Evolutionary conservation across 495 filamentous ascomycete species (phyloP).

Genomic region (Rhypophila decipiens): DNA sequence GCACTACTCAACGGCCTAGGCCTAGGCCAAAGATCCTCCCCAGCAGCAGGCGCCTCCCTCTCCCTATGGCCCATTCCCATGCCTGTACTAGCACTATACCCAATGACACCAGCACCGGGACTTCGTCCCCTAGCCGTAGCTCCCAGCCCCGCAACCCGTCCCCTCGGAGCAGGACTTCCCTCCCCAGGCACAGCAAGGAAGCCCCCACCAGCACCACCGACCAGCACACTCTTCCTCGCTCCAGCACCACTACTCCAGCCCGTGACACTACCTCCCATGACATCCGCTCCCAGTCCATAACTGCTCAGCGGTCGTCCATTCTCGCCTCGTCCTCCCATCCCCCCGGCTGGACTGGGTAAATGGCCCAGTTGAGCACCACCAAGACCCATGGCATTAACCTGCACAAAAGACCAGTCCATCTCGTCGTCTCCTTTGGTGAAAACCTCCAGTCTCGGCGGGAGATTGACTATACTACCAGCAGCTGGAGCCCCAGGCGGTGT

Average conservation of each 20-base stretch:
- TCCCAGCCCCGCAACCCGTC: neutral
- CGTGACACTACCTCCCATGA: constrained; percentile 21
- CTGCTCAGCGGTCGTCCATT: constrained; percentile 36
- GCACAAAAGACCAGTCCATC: constrained; percentile 73
- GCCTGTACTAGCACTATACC: neutral
- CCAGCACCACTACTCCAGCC: constrained; percentile 37
- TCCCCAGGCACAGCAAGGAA: constrained; percentile 69
- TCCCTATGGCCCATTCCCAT: neutral
- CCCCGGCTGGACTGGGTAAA: constrained; percentile 1
- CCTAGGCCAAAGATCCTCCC: neutral
- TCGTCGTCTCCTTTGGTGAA: constrained; percentile 80
- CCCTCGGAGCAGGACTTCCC: constrained; percentile 1
- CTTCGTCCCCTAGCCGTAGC: too few relatives aligned
- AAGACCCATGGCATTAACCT: constrained; percentile 38
- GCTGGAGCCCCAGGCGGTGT: neutral
- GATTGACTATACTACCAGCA: constrained; percentile 19
- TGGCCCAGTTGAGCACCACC: too few relatives aligned
- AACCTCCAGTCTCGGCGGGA: constrained; percentile 65
- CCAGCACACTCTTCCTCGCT: constrained; percentile 40
- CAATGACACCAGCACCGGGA: neutral
- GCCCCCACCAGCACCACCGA: constrained; percentile 71
- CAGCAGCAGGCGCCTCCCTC: neutral
- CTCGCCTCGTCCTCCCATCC: constrained; percentile 8
- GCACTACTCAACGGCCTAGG: neutral
- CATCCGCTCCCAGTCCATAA: constrained; percentile 43